These are phyloP conservation scores for Lanmaoa rubissima DNA, from an alignment of 768 basidiomycete genomes.

Conservation along the genomic window DNA sequence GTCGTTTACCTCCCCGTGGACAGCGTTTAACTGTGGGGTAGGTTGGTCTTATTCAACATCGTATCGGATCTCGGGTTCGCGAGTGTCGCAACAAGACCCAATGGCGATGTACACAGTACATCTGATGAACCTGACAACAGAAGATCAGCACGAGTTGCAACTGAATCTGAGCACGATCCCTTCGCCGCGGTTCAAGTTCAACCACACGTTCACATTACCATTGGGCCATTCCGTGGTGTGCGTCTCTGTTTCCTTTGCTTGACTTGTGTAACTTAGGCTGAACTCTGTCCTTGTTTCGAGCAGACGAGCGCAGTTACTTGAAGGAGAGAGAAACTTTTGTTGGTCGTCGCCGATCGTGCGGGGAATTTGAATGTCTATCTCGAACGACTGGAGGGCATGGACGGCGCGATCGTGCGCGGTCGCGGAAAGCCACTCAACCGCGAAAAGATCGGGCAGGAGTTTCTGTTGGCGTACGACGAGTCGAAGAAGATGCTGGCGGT, in stretches of 20 bases:
- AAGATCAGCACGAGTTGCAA: constrained; percentile 30
- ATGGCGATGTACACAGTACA: constrained; percentile 21
- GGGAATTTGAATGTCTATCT: constrained; percentile 40
- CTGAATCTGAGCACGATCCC: constrained; percentile 23
- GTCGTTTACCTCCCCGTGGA: background rate
- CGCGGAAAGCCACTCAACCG: constrained; percentile 36
- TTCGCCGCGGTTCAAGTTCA: constrained; percentile 19
- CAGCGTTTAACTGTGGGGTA: background rate
- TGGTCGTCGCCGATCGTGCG: constrained; percentile 38
- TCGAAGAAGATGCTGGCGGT: constrained; percentile 46
- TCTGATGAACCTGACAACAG: constrained; percentile 26
- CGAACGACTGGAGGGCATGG: constrained; percentile 34
- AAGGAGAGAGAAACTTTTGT: constrained; percentile 38
- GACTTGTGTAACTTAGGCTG: background rate
- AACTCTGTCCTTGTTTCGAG: background rate
- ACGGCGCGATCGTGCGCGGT: constrained; percentile 28
- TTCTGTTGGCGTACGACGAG: constrained; percentile 53
- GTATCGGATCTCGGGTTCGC: constrained; percentile 2
- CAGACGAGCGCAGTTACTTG: constrained; percentile 43
- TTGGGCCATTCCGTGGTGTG: constrained; percentile 22
- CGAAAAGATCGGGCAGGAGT: constrained; percentile 46
- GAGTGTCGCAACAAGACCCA: constrained; percentile 14
- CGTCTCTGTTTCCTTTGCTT: background rate
- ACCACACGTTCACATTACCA: constrained; percentile 17
- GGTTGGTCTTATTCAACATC: background rate